Evolutionary conservation across 2,329 filamentous ascomycete species (phyloP), one percentile per base, ranked within the genome.

Genomic region (Zymoseptoria brevis): DNA sequence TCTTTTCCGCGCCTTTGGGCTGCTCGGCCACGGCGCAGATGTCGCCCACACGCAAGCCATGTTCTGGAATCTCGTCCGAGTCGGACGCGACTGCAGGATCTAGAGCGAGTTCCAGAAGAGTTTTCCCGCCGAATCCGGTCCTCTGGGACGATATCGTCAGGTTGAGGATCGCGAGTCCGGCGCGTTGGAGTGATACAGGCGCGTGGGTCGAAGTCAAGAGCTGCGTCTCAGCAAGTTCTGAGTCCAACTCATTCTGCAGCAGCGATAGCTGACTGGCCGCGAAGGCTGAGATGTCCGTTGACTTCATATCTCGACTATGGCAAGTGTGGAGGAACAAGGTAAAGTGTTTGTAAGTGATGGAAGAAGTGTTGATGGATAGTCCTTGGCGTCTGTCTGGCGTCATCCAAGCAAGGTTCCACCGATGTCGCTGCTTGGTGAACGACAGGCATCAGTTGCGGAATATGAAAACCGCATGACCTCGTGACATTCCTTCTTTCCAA

Each of bases 61-160:
- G 89, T 71, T 90, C 87, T 1, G 87, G 86, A 19, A 93, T 76
- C 4, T 75, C 70, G 50, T 70, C 72, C 19, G 70, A 72, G 48
- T 58, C 54, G 51, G 71, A 74, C 3, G 82, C 80, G 1, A 87
- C 82, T 0, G 90, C 88, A n/a, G 83, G 76, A 69, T 96, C 93
- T 0, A 84, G 78, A 16, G 77, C 78, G 5, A 99, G 84, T 73
- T 96, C 92, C 3, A 96, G 77, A 1, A 99, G 87, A 0, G 89
- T 90, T 64, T 90, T 89, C n/a, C 94, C 94, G 16, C 92, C 94
- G 45, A 96, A 80, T 0, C 94, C 94, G 0, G 94, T 99, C 29
- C 92, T 87, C 71, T 89, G 88, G 19, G 88, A 87, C 9, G 82
- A 79, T 35, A 96, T 77, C 30, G 83, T 77, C 8, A 97, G 83